Base-by-base conservation (phyloP, 495 filamentous ascomycete genomes). In the Hyaloscypha variabilis region DNA sequence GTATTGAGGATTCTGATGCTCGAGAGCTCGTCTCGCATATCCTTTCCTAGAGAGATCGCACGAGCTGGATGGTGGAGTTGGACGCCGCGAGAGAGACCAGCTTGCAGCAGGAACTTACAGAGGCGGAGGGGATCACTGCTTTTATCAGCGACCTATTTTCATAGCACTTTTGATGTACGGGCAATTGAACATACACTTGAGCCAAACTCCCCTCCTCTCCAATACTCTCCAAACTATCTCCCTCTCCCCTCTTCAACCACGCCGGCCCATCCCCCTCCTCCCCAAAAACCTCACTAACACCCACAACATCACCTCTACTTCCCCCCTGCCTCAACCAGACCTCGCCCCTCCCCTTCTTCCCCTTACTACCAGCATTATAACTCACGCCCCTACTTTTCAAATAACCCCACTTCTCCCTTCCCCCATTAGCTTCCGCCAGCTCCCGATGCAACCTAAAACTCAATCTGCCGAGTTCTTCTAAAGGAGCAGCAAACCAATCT, bases 391-490 rank as follows among this genome's bases (percentile, higher is more conserved):
- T 88, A 39, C 88, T 88, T 21, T 73, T 75, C 63, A 84, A 83
- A 66, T 90, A 94, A 0, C 88, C 89, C 91, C 91, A 95, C 68
- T 77, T 85, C 67, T 81, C 73, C 11, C 71, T 70, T 1, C 91
- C 91, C 67, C 78, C 76, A 49, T 91, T 67, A 55, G 85, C 73
- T 39, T 85, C 81, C 5, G 91, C 90, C 0, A 91, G 78, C 26
- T 80, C 67, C 50, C 79, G 79, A 72, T 94, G 91, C 24, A 91
- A 79, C 11, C 83, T 81, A 74, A 91, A 95, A 39, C 87, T 90
- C 26, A 93, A 78, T 3, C 77, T 79, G 23, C 87, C 91, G 0
- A 93, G 78, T 0, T 81, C 74, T 0, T 83, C 81, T 0, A 87
- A 68, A 1, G 82, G 71, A 1, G 81, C 73, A 1, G 73, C 76